Evolutionary conservation across 2,329 filamentous ascomycete species (phyloP), one percentile per base, ranked within the genome.

Genomic region (Trichoderma harzianum): DNA sequence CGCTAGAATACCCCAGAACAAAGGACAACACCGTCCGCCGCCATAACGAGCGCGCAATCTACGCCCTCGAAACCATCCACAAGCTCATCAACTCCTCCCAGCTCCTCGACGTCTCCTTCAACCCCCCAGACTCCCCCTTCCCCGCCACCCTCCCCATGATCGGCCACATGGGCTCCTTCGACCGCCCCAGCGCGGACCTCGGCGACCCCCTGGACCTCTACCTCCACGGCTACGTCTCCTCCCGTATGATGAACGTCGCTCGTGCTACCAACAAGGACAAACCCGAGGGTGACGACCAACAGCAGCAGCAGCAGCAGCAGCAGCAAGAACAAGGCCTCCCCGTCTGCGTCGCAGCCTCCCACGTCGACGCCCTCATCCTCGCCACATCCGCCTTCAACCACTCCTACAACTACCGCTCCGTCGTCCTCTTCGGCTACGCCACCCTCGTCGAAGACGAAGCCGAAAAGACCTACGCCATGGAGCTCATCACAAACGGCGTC

Each of bases 341-440:
- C 1, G 83, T 97, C 55, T 92, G 89, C 77, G 85, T 96, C 39
- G 87, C 91, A 26, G 92, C 92, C 1, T 92, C 90, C 60, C 90
- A 92, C 78, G 82, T 97, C 51, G 93, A 97, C 82, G 94, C 93
- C 51, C 84, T 96, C 67, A 90, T 97, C 10, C 88, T 97, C 36
- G 88, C 92, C 24, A 86, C 97, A 16, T 94, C 93, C 0, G 92
- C 93, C 14, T 92, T 93, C 83, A 89, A 88, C 72, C 93, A 97
- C 84, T 93, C 89, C 83, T 95, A 93, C 84, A 95, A 97, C 84
- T 97, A 96, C 83, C 92, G 93, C 74, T 93, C 91, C 51, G 92
- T 92, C 12, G 84, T 94, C 10, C 85, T 96, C 14, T 94, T 95
- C 77, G 94, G 94, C 1, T 88, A 90, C 78, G 94, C 91, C 0